Base-by-base conservation (phyloP, 2,329 filamentous ascomycete species). In the Xylariaceae sp. region DNA sequence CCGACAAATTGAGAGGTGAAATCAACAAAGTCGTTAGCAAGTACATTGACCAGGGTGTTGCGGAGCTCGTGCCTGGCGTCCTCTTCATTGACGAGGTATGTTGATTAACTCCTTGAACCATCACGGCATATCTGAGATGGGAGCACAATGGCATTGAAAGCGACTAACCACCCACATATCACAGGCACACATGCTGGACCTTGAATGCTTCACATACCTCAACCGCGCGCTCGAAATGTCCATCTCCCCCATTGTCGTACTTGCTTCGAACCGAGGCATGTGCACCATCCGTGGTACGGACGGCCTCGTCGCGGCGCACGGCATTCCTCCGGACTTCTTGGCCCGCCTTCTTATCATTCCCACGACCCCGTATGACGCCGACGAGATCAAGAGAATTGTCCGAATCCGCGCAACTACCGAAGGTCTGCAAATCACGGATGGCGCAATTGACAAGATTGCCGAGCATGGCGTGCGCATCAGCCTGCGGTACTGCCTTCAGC, bases 21-120 rank as follows among this genome's bases (percentile, higher is more conserved):
- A 97, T 99, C 79, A 97, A 99, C 84, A 97, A 97, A 79, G 93
- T 99, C 35, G 94, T 99, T 67, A 96, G 92, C 82, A 92, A 93
- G 75, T 99, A 97, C 77, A 99, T 99, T 68, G 94, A 97, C 73
- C 93, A 97, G 77, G 94, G 94, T 63, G 92, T 97, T 37, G 94
- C 94, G 5, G 94, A 99, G 78, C 84, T 99, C 60, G 92, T 99
- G n/a, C 94, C 94, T 1, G 94, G 94, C 68, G 94, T 99, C 61
- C 81, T 99, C 53, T 99, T 99, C 78, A 99, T 99, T 68, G 94
- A 99, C 71, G 94, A 99, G 85, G 92, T 94, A 84, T 75, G 67
- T 70, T 57, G 53, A 52, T 45, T 47, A 30, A 30, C 4, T 30
- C 23, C 3, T 30, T 30, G 23, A 30, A 30, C 23, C 23, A 30